These are phyloP conservation scores for Claviceps digitariae DNA, from an alignment of 2,329 filamentous ascomycete genomes.

Conservation along the genomic window DNA sequence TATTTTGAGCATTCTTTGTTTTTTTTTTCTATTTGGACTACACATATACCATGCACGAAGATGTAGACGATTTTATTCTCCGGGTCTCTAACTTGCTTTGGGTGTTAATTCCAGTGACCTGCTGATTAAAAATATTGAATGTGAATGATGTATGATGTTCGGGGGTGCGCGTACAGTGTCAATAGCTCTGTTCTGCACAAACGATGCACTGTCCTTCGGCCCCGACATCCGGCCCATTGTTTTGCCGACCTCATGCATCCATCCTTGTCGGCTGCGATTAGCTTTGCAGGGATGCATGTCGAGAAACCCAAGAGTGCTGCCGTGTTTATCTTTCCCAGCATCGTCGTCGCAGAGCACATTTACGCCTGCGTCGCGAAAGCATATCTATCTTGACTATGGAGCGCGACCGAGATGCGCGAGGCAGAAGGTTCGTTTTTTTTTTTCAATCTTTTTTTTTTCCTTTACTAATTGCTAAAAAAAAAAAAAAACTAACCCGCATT, in stretches of 20 bases:
- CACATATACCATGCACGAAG: neutral
- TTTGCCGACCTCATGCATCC: neutral
- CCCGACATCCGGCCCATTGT: neutral
- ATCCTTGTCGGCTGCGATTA: neutral
- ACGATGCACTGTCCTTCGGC: neutral
- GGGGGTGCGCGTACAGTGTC: neutral
- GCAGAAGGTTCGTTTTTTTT: constrained; percentile 17
- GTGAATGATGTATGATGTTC: too few relatives aligned
- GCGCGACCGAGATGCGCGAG: constrained; percentile 22
- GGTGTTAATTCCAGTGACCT: too few relatives aligned
- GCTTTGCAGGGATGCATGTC: neutral
- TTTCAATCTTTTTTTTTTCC: neutral
- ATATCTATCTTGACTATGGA: constrained; percentile 15
- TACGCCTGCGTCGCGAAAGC: neutral
- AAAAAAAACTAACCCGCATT: constrained; percentile 5
- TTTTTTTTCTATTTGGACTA: neutral
- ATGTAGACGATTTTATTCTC: neutral
- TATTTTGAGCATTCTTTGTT: neutral
- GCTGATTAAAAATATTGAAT: too few relatives aligned
- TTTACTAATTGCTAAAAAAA: neutral
- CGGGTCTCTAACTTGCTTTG: neutral
- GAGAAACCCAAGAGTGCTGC: neutral
- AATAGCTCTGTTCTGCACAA: neutral
- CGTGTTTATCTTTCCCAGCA: neutral
- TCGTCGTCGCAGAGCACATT: neutral